Percentiles rank a stretch among this genome's conserved stretches.
These are phyloP conservation scores for Wickerhamomyces bisporus DNA, from an alignment of 805 yeast species.

Conservation along the genomic window DNA sequence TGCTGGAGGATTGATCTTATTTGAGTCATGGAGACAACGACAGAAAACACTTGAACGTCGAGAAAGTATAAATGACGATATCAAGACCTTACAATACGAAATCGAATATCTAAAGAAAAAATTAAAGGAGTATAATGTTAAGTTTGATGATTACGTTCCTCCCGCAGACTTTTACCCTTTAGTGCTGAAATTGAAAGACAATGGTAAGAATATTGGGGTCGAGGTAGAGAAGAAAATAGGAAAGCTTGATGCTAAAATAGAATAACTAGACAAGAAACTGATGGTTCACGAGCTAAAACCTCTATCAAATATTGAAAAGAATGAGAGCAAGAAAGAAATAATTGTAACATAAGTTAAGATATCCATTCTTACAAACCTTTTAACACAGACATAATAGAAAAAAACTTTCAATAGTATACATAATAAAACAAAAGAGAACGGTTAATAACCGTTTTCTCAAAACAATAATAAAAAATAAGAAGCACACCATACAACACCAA, in stretches of 20 bases:
- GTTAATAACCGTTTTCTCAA: background rate
- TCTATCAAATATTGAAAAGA: too few species aligned
- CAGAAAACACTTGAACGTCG: slow-evolving; percentile 57
- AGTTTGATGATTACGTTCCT: slow-evolving; percentile 45
- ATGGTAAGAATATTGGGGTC: slow-evolving; percentile 15
- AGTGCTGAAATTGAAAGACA: slow-evolving; percentile 32
- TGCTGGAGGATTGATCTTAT: slow-evolving; percentile 71
- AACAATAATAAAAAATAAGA: background rate
- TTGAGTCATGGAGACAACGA: slow-evolving; percentile 64
- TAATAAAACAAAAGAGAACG: background rate
- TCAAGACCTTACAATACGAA: slow-evolving; percentile 63
- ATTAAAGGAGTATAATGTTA: slow-evolving; percentile 35
- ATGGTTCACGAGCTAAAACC: too few species aligned
- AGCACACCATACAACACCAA: background rate
- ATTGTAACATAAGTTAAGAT: too few species aligned
- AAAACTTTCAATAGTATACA: background rate
- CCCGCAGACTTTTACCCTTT: slow-evolving; percentile 43
- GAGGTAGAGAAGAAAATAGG: slow-evolving; percentile 2
- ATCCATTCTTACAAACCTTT: too few species aligned
- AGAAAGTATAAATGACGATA: slow-evolving; percentile 69
- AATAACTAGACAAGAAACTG: slow-evolving; percentile 3
- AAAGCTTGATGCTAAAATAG: slow-evolving; percentile 6
- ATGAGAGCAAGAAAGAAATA: too few species aligned
- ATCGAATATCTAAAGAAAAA: slow-evolving; percentile 51
- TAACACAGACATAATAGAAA: too few species aligned